phyloP scores from a whole-genome alignment of 768 basidiomycete genomes.

The Lactifluus subvellereus region DNA sequence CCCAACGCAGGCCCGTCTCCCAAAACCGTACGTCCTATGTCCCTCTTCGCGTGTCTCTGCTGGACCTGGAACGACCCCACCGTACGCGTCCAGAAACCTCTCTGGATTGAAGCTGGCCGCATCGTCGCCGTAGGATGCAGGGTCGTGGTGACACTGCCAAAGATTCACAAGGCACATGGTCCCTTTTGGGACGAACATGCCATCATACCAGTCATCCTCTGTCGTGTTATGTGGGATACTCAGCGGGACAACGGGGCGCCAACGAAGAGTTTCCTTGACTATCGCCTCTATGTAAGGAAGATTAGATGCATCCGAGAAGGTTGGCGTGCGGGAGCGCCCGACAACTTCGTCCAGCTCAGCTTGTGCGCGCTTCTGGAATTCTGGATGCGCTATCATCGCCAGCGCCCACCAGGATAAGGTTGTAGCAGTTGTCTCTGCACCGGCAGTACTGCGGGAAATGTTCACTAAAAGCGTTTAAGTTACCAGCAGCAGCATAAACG shows the following conservation, averaged over 20 bases:
- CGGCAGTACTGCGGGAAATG: neutral
- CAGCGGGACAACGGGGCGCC: neutral
- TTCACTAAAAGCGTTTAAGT: neutral
- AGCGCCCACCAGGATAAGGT: constrained; percentile 14
- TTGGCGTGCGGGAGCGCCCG: constrained; percentile 3
- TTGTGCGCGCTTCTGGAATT: too few species aligned
- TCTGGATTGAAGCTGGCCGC: constrained; percentile 21
- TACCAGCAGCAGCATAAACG: neutral
- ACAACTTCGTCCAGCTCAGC: neutral
- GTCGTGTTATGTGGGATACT: neutral
- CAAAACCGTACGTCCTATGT: constrained; percentile 19
- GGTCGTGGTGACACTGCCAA: neutral
- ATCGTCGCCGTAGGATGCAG: constrained; percentile 14
- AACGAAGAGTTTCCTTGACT: neutral
- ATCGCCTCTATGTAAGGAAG: too few species aligned
- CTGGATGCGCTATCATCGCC: constrained; percentile 12
- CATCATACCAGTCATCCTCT: constrained; percentile 26
- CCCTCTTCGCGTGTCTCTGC: constrained; percentile 14
- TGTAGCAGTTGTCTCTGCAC: constrained; percentile 2
- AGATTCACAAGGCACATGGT: constrained; percentile 28
- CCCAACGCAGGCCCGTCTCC: constrained; percentile 22
- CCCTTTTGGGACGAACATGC: constrained; percentile 32
- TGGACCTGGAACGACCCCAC: neutral
- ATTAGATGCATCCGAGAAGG: neutral
- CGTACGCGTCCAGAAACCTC: constrained; percentile 18